phyloP scores from a whole-genome alignment of 106 monocot genomes.

The Dendrobium officinale region DNA sequence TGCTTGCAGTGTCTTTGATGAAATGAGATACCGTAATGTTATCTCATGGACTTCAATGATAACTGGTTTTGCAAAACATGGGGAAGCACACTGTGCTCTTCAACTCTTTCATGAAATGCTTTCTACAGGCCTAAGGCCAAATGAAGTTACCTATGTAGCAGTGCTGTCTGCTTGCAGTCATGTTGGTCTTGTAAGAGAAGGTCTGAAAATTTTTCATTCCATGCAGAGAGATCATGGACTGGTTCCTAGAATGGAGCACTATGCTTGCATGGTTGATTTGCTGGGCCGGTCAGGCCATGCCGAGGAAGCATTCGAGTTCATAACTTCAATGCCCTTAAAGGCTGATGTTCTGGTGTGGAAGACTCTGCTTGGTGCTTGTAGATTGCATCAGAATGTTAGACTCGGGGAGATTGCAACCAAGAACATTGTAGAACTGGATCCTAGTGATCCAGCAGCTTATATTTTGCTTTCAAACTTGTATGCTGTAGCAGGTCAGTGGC shows the following conservation, averaged over 20 bases:
- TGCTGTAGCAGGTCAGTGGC: slow-evolving; percentile 48
- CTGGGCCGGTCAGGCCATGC: slow-evolving; percentile 57
- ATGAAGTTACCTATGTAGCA: slow-evolving; percentile 65
- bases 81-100: slow-evolving; percentile 41
- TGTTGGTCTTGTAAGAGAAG: slow-evolving; percentile 53
- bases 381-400: slow-evolving; percentile 33
- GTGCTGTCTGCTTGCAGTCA: slow-evolving; percentile 84
- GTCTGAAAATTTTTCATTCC: slow-evolving; percentile 47
- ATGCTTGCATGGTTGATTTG: slow-evolving; percentile 83
- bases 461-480: slow-evolving; percentile 81
- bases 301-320: slow-evolving; percentile 56
- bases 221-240: slow-evolving; percentile 48
- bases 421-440: slow-evolving; percentile 53
- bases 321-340: slow-evolving; percentile 47
- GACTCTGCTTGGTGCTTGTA: slow-evolving; percentile 71
- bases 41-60: slow-evolving; percentile 91
- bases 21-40: slow-evolving; percentile 46
- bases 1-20: slow-evolving; percentile 40
- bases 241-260: slow-evolving; percentile 69
- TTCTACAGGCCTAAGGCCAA: slow-evolving; percentile 35
- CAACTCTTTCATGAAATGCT: slow-evolving; percentile 55
- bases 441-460: slow-evolving; percentile 55
- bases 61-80: slow-evolving; percentile 64
- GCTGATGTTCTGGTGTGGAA: slow-evolving; percentile 62
- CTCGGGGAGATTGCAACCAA: slow-evolving; percentile 50